A percentile compares a stretch with the other conserved stretches of the same genome.
phyloP scores from a whole-genome alignment of 352 stramenopile genomes.

The Aphanomyces invadans region DNA sequence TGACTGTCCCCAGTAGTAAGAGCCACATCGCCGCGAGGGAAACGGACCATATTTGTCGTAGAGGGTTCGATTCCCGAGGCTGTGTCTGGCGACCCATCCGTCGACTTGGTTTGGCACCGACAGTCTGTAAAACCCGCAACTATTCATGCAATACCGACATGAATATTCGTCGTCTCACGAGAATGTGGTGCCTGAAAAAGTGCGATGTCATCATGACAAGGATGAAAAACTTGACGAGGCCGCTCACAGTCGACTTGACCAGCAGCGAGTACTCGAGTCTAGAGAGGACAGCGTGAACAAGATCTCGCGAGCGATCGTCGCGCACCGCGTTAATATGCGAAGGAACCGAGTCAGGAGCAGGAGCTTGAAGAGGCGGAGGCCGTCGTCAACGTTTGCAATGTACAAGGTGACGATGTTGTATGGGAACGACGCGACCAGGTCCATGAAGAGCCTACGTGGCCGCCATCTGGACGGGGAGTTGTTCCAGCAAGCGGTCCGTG shows the following conservation, averaged over 20 bases:
- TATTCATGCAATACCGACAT: no score
- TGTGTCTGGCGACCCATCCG: slow-evolving; percentile 39
- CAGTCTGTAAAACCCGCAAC: slow-evolving; percentile 57
- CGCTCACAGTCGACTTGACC: slow-evolving; percentile 64
- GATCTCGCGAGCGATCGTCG: not conserved
- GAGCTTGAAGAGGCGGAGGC: slow-evolving; percentile 60
- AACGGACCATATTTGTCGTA: slow-evolving; percentile 51
- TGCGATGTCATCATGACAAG: slow-evolving; percentile 70
- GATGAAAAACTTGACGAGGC: slow-evolving; percentile 69
- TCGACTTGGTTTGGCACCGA: slow-evolving; percentile 35
- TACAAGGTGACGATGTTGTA: slow-evolving; percentile 58
- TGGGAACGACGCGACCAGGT: slow-evolving; percentile 66
- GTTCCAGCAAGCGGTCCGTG: no score
- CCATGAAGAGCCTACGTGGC: slow-evolving; percentile 53
- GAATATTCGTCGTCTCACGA: no score
- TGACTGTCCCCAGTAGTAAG: not conserved
- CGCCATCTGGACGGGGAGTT: no score
- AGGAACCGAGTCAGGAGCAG: slow-evolving; percentile 47
- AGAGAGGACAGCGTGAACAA: not conserved
- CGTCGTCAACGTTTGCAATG: slow-evolving; percentile 21
- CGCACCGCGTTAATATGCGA: slow-evolving; percentile 51
- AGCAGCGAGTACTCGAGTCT: slow-evolving; percentile 65
- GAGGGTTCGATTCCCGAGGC: slow-evolving; percentile 32
- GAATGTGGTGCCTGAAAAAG: slow-evolving; percentile 50
- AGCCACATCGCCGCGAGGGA: not conserved